Evolutionary conservation across 163 green algal genomes (phyloP).

Genomic region (Chlamydomonas reinhardtii): DNA sequence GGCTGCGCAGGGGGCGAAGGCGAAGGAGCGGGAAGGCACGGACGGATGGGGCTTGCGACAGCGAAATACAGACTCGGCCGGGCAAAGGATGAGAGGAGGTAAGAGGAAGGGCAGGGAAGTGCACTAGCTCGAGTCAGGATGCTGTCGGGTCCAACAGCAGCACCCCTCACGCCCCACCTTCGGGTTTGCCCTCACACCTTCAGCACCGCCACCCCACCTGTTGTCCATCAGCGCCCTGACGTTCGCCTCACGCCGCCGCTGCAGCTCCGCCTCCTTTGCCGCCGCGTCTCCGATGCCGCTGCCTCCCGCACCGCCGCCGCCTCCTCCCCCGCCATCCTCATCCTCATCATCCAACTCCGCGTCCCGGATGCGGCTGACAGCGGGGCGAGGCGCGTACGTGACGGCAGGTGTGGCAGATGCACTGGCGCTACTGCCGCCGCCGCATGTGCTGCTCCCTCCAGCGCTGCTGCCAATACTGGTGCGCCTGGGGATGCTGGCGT

Average conservation of each 20-base stretch:
- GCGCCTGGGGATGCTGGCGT: no score
- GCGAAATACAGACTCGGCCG: no score
- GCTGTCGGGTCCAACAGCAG: no score
- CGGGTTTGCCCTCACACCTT: background rate
- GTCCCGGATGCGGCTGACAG: conserved; percentile 7
- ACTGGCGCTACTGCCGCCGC: no score
- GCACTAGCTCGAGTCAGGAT: background rate
- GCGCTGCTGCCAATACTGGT: no score
- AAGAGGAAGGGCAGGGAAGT: background rate
- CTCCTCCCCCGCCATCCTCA: background rate
- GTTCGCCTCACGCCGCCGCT: conserved; percentile 40
- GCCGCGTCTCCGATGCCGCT: background rate
- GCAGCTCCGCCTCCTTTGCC: conserved; percentile 24
- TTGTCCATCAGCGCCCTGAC: conserved; percentile 48
- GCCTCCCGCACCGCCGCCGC: no score
- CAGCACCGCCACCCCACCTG: conserved; percentile 20
- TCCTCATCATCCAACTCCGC: background rate
- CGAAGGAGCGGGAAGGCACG: background rate
- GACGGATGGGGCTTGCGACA: no score
- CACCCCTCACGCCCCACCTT: background rate
- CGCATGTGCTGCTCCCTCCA: no score
- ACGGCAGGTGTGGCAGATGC: no score
- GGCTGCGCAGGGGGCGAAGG: conserved; percentile 51
- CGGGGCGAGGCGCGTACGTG: background rate
- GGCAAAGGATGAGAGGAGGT: no score